phyloP scores from a whole-genome alignment of 371 early-diverging fungal genomes.

The Haplosporangium sp. region DNA sequence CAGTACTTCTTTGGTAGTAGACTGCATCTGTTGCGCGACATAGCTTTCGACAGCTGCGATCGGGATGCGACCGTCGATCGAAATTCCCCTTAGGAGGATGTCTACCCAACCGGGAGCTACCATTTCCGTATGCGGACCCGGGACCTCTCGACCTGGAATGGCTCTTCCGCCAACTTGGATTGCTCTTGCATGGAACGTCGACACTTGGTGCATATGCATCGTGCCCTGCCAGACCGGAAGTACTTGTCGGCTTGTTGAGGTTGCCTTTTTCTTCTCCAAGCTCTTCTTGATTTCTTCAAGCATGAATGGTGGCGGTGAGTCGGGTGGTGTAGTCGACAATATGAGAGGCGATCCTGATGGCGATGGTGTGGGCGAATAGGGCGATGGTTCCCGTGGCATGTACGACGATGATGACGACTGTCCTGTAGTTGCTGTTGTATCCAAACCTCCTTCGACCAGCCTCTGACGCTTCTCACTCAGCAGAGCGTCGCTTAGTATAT shows the following conservation, averaged over 20 bases:
- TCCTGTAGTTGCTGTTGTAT: slow-evolving; percentile 16
- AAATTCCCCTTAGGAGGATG: slow-evolving; percentile 66
- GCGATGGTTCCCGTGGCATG: slow-evolving; percentile 53
- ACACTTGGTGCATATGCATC: slow-evolving; percentile 77
- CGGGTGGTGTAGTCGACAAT: slow-evolving; percentile 35
- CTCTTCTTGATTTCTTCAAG: slow-evolving; percentile 37
- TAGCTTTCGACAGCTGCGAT: slow-evolving; percentile 65
- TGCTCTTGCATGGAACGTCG: slow-evolving; percentile 66
- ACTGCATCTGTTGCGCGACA: slow-evolving; percentile 64
- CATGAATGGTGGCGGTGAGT: slow-evolving; percentile 51
- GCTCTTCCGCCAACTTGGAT: slow-evolving; percentile 72
- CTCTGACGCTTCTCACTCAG: slow-evolving; percentile 41
- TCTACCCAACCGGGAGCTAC: slow-evolving; percentile 66
- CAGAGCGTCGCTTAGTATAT: slow-evolving; percentile 39
- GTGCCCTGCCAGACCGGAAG: slow-evolving; percentile 72
- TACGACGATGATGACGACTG: slow-evolving; percentile 18
- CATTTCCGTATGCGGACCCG: slow-evolving; percentile 27
- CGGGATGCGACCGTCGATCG: slow-evolving; percentile 78
- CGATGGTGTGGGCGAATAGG: slow-evolving; percentile 50
- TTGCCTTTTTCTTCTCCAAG: slow-evolving; percentile 12
- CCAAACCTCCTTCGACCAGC: slow-evolving; percentile 9
- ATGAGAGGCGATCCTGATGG: slow-evolving; percentile 32
- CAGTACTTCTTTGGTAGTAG: slow-evolving; percentile 68
- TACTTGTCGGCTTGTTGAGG: slow-evolving; percentile 7
- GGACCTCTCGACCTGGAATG: slow-evolving; percentile 20